Evolutionary conservation across 1,284 basidiomycete genomes (phyloP).

Genomic region (Boletus sp.): DNA sequence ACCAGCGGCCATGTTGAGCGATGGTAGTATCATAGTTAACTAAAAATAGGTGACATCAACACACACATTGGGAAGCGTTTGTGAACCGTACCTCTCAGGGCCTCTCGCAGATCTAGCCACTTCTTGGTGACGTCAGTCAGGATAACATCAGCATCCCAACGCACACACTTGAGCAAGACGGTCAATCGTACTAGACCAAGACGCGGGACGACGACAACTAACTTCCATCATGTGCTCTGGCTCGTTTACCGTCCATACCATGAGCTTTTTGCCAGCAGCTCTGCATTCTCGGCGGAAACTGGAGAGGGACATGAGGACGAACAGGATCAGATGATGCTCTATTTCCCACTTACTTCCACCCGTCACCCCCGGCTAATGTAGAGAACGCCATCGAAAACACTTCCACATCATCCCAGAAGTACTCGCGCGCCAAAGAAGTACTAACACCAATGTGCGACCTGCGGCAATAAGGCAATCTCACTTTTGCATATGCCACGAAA

Average conservation of each 20-base stretch:
- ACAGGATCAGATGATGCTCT: background rate
- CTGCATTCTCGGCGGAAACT: slow-evolving; percentile 81
- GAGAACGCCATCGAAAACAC: slow-evolving; percentile 87
- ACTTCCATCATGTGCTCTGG: slow-evolving; percentile 92
- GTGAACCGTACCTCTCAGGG: slow-evolving; percentile 53
- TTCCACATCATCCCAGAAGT: slow-evolving; percentile 89
- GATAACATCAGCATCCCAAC: slow-evolving; percentile 89
- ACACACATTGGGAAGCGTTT: background rate
- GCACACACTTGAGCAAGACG: slow-evolving; percentile 57
- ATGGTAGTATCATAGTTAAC: slow-evolving; percentile 65
- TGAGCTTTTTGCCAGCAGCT: slow-evolving; percentile 76
- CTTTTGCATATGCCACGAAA: slow-evolving; percentile 77
- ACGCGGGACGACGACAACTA: slow-evolving; percentile 22
- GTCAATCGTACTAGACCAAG: background rate
- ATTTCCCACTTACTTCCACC: slow-evolving; percentile 49
- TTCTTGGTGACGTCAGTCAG: slow-evolving; percentile 82
- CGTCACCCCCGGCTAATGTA: slow-evolving; percentile 70
- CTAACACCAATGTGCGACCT: slow-evolving; percentile 84
- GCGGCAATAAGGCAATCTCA: slow-evolving; percentile 75
- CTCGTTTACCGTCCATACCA: slow-evolving; percentile 97
- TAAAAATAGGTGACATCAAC: slow-evolving; percentile 29
- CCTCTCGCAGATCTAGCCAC: slow-evolving; percentile 71
- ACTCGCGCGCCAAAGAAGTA: slow-evolving; percentile 66
- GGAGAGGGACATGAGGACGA: slow-evolving; percentile 20
- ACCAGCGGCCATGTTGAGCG: slow-evolving; percentile 58